These are phyloP conservation scores for Chiua virens DNA, from an alignment of 768 basidiomycete species.

Conservation along the genomic window DNA sequence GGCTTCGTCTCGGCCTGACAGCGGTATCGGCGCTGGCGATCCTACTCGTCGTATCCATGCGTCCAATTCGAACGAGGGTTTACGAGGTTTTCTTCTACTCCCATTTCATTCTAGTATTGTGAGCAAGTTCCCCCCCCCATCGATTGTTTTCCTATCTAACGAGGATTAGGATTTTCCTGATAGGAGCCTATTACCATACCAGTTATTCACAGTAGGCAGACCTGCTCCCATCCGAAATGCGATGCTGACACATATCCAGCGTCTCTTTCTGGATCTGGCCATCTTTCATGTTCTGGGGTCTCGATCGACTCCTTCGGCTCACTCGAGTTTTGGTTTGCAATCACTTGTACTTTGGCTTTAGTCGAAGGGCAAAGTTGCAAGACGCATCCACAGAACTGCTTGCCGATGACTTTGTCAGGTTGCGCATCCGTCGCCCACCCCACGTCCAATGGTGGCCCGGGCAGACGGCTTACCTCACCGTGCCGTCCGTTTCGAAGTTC, in stretches of 20 bases:
- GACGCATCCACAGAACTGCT: constrained; percentile 44
- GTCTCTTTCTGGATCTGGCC: constrained; percentile 32
- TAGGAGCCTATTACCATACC: constrained; percentile 44
- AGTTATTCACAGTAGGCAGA: constrained; percentile 15
- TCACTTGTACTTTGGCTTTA: constrained; percentile 37
- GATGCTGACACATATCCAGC: constrained; percentile 7
- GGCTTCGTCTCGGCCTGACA: constrained; percentile 34
- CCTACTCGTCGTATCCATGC: constrained; percentile 47
- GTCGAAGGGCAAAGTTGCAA: constrained; percentile 24
- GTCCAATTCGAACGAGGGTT: constrained; percentile 42
- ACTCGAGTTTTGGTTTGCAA: constrained; percentile 46
- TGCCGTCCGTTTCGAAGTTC: constrained; percentile 45
- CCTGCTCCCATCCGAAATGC: background rate
- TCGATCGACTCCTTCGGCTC: constrained; percentile 53
- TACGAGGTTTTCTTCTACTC: constrained; percentile 55
- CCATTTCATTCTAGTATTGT: constrained; percentile 48
- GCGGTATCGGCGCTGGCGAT: constrained; percentile 42
- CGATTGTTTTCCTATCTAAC: constrained; percentile 2
- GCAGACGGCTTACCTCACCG: constrained; percentile 51
- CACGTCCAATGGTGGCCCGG: constrained; percentile 55
- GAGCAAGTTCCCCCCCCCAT: constrained; percentile 14
- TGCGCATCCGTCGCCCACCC: constrained; percentile 44
- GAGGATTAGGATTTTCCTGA: constrained; percentile 30
- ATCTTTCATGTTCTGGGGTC: constrained; percentile 31
- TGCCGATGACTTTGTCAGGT: constrained; percentile 46